These are phyloP conservation scores for Podospora pseudopauciseta DNA, from an alignment of 495 filamentous ascomycete genomes.

Conservation along the genomic window DNA sequence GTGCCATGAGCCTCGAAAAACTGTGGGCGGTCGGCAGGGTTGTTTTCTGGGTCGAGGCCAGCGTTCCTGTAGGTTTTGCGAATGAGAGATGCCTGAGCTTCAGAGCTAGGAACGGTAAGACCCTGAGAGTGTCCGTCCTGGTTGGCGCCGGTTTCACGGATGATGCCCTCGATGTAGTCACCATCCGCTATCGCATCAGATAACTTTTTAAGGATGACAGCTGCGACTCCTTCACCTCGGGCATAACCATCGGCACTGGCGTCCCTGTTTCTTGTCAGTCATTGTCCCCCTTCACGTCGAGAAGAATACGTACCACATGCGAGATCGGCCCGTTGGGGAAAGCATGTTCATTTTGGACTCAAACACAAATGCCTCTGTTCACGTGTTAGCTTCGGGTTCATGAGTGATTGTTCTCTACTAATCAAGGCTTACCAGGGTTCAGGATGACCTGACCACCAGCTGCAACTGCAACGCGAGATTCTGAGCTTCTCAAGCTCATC, in stretches of 20 bases:
- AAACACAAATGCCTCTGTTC: constrained; percentile 23
- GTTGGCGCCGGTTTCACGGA: constrained; percentile 53
- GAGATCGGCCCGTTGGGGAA: constrained; percentile 40
- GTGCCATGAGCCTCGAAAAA: constrained; percentile 48
- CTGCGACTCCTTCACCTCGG: constrained; percentile 55
- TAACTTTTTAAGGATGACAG: constrained; percentile 53
- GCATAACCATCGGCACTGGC: constrained; percentile 58
- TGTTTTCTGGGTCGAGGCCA: constrained; percentile 37
- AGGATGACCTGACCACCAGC: constrained; percentile 52
- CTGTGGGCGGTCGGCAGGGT: constrained; percentile 26
- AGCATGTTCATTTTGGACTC: constrained; percentile 33
- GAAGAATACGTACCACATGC: constrained; percentile 41
- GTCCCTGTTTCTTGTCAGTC: constrained; percentile 28
- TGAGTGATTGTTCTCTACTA: too few relatives aligned
- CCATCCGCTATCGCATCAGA: constrained; percentile 44
- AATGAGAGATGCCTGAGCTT: constrained; percentile 51
- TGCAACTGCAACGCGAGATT: constrained; percentile 40
- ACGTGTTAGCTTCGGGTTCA: too few relatives aligned
- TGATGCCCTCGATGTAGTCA: constrained; percentile 55
- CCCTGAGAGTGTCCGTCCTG: constrained; percentile 50
- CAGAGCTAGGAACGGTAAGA: constrained; percentile 38
- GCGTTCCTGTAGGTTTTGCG: constrained; percentile 42
- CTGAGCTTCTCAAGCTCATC: constrained; percentile 41
- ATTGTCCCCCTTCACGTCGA: too few relatives aligned
- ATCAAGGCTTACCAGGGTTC: constrained; percentile 26